These are phyloP conservation scores for Plenodomus tracheiphilus DNA, from an alignment of 2,329 filamentous ascomycete species.

Conservation along the genomic window DNA sequence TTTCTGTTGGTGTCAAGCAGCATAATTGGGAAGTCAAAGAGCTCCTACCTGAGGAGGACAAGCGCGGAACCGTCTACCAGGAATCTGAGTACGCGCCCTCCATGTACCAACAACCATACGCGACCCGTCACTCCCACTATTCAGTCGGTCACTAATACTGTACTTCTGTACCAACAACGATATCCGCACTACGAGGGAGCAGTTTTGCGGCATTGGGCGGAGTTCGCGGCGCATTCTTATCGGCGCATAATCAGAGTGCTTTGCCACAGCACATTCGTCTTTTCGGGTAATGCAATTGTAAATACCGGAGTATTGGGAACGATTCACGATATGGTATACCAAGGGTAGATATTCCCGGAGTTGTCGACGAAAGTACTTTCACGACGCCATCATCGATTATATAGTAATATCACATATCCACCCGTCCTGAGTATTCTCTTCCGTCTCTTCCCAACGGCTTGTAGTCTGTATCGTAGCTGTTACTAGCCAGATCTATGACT, in stretches of 20 bases:
- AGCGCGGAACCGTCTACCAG: constrained; percentile 76
- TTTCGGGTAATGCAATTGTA: neutral
- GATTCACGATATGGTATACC: neutral
- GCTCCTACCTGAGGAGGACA: constrained; percentile 72
- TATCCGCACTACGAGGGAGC: neutral
- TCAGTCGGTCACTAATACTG: constrained; percentile 35
- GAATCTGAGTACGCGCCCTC: constrained; percentile 62
- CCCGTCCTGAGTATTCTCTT: neutral
- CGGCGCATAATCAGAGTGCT: neutral
- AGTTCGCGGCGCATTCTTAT: constrained; percentile 12
- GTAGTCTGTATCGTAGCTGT: neutral
- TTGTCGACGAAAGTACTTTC: constrained; percentile 1
- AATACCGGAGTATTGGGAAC: neutral
- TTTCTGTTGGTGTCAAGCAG: constrained; percentile 91
- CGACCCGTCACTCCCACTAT: constrained; percentile 39
- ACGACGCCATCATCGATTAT: constrained; percentile 11
- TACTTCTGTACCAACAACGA: constrained; percentile 5
- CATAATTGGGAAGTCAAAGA: constrained; percentile 99
- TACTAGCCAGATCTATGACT: neutral
- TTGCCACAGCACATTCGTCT: neutral
- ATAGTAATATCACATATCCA: constrained; percentile 16
- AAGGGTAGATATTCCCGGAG: neutral
- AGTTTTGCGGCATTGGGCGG: constrained; percentile 10
- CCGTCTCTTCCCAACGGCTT: neutral
- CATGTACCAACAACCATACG: constrained; percentile 44